phyloP scores from a whole-genome alignment of 257 asterid genomes.

The Misopates orontium region DNA sequence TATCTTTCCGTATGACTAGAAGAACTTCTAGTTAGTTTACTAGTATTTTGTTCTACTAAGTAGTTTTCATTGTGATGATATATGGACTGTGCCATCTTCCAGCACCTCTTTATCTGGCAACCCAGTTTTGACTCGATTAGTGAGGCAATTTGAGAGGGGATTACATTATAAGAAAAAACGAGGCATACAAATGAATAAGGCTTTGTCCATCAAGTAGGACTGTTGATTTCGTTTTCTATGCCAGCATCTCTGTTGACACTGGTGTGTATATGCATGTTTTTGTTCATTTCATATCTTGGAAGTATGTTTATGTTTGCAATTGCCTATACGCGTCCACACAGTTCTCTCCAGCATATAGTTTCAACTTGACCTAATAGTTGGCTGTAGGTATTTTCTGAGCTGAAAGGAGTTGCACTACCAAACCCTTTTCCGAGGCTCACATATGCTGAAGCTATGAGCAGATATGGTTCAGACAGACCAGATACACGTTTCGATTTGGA shows the following conservation, averaged over 20 bases:
- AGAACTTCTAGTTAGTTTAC: too few species aligned
- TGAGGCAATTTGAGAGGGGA: too few species aligned
- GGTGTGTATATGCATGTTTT: not conserved
- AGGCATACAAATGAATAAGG: not conserved
- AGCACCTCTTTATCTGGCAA: not conserved
- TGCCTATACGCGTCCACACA: not conserved
- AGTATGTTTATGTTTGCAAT: conserved; percentile 10
- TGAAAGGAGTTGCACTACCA: conserved; percentile 84
- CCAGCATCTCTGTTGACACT: not conserved
- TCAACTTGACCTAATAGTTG: conserved; percentile 21
- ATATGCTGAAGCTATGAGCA: conserved; percentile 81
- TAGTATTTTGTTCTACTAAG: not conserved
- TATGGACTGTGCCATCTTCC: not conserved
- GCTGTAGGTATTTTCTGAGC: conserved; percentile 80
- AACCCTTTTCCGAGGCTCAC: conserved; percentile 92
- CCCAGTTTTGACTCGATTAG: too few species aligned
- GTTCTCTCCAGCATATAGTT: conserved; percentile 10
- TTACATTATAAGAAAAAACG: too few species aligned
- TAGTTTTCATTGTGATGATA: conserved; percentile 1
- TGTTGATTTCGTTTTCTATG: not conserved
- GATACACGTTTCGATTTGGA: conserved; percentile 85
- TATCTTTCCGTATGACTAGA: too few species aligned
- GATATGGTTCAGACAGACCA: conserved; percentile 94
- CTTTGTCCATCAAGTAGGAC: not conserved
- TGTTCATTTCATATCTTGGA: not conserved